A percentile compares a stretch with the other conserved stretches of the same genome.
Conservation (phyloP, 2,329 filamentous ascomycete species). For the Sporothrix luriei region DNA sequence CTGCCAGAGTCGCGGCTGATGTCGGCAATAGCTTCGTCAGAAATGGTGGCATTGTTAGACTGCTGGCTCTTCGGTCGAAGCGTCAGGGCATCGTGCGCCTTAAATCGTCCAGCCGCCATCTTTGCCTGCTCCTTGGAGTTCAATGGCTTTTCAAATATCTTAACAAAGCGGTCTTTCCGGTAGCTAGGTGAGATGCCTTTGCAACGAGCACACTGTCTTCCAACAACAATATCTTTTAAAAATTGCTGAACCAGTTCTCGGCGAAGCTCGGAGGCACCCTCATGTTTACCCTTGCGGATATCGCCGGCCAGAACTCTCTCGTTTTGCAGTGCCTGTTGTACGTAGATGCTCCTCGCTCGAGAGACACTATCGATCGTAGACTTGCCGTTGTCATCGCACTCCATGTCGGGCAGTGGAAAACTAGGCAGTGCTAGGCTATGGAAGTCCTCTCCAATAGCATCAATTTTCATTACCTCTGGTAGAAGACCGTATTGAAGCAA, state of each 20-base stretch:
- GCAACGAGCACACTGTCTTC: slow-evolving; percentile 68
- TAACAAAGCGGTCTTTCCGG: slow-evolving; percentile 87
- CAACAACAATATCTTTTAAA: slow-evolving; percentile 68
- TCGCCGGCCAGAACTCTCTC: slow-evolving; percentile 56
- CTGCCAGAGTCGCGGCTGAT: slow-evolving; percentile 54
- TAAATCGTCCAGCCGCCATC: slow-evolving; percentile 71
- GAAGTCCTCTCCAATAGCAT: slow-evolving; percentile 53
- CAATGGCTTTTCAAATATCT: slow-evolving; percentile 86
- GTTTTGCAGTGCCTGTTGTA: slow-evolving; percentile 68
- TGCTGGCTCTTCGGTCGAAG: slow-evolving; percentile 47
- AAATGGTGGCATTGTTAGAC: slow-evolving; percentile 47
- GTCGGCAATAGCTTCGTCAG: slow-evolving; percentile 72
- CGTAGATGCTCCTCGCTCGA: slow-evolving; percentile 64
- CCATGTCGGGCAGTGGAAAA: slow-evolving; percentile 52
- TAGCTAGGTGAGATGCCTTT: slow-evolving; percentile 76
- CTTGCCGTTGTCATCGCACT: slow-evolving; percentile 66
- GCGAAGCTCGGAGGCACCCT: slow-evolving; percentile 76
- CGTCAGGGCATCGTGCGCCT: slow-evolving; percentile 69
- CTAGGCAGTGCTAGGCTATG: slow-evolving; percentile 49
- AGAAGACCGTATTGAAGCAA: slow-evolving; percentile 83
- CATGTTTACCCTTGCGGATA: slow-evolving; percentile 70
- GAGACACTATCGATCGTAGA: slow-evolving; percentile 55
- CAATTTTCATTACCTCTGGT: slow-evolving; percentile 64
- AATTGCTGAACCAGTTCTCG: slow-evolving; percentile 79
- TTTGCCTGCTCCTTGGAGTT: slow-evolving; percentile 72